phyloP scores from a whole-genome alignment of 768 basidiomycete species.

The Suillus sp. region DNA sequence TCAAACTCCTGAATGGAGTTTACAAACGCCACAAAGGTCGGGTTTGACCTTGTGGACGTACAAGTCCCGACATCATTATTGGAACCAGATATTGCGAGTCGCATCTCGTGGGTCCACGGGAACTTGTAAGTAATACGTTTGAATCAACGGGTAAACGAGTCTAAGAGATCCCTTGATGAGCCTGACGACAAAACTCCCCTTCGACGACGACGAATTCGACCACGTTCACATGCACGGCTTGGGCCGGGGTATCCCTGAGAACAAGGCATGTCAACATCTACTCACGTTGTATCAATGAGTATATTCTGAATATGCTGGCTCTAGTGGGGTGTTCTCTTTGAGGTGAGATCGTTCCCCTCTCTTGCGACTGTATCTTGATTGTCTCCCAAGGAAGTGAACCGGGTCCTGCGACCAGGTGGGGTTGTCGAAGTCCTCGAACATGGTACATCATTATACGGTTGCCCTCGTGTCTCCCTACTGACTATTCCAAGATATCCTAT shows the following conservation, averaged over 20 bases:
- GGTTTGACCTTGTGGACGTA: conserved; percentile 77
- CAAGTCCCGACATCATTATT: conserved; percentile 61
- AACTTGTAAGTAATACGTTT: conserved; percentile 59
- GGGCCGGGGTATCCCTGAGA: conserved; percentile 71
- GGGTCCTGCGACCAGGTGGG: conserved; percentile 70
- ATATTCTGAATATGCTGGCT: conserved; percentile 13
- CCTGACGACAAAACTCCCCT: conserved; percentile 74
- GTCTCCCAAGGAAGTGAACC: conserved; percentile 63
- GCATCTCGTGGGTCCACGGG: conserved; percentile 74
- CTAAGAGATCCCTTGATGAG: conserved; percentile 35
- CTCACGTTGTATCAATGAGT: conserved; percentile 11
- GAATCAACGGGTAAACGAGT: not conserved
- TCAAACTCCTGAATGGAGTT: not conserved
- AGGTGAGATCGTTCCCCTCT: conserved; percentile 40
- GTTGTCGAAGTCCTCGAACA: conserved; percentile 74
- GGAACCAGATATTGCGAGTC: conserved; percentile 50
- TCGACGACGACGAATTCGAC: conserved; percentile 83
- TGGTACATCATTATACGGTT: conserved; percentile 43
- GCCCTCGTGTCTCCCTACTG: not conserved
- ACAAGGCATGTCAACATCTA: conserved; percentile 49
- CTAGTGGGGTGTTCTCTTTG: conserved; percentile 70
- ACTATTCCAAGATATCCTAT: conserved; percentile 58
- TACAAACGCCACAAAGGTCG: conserved; percentile 49
- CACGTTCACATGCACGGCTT: conserved; percentile 73
- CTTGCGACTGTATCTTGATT: conserved; percentile 8